Evolutionary conservation across 176 grass and related monocot species (phyloP).

Genomic region (Tuctoria greenei): DNA sequence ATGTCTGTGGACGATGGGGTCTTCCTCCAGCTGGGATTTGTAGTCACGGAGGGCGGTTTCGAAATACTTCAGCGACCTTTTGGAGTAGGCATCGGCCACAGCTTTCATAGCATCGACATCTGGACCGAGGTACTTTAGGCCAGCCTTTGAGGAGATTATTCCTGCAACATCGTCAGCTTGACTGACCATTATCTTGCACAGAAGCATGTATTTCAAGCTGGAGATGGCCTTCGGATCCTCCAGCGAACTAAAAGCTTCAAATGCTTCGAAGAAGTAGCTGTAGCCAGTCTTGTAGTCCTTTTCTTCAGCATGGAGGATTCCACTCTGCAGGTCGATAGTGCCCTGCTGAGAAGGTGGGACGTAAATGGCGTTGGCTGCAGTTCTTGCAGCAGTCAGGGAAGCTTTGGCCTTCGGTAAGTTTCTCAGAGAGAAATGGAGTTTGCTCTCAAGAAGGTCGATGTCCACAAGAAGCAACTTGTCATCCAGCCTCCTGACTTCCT

Average conservation of each 20-base stretch:
- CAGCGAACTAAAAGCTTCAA: slow-evolving; percentile 75
- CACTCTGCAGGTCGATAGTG: slow-evolving; percentile 78
- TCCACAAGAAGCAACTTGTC: slow-evolving; percentile 85
- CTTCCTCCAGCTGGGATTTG: slow-evolving; percentile 70
- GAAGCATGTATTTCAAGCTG: slow-evolving; percentile 75
- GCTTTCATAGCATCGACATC: slow-evolving; percentile 80
- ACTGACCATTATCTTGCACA: slow-evolving; percentile 86
- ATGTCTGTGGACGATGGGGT: slow-evolving; percentile 79
- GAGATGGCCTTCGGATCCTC: slow-evolving; percentile 64
- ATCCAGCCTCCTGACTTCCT: slow-evolving; percentile 88
- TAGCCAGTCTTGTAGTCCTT: slow-evolving; percentile 92
- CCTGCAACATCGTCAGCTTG: slow-evolving; percentile 71
- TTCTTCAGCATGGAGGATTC: slow-evolving; percentile 84
- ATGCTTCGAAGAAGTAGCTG: slow-evolving; percentile 93
- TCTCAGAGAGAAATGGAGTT: slow-evolving; percentile 81
- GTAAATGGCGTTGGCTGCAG: slow-evolving; percentile 84
- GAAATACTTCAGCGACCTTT: slow-evolving; percentile 77
- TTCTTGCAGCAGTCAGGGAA: slow-evolving; percentile 73
- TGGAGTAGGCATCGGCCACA: slow-evolving; percentile 65
- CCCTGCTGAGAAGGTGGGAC: slow-evolving; percentile 79
- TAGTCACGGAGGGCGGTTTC: slow-evolving; percentile 71
- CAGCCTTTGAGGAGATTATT: slow-evolving; percentile 72
- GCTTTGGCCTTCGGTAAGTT: slow-evolving; percentile 90
- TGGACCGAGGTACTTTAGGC: slow-evolving; percentile 65
- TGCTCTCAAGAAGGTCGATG: slow-evolving; percentile 89